Evolutionary conservation across 768 basidiomycete genomes (phyloP), one percentile per base, ranked within the genome.

Genomic region (Serendipita sp.): DNA sequence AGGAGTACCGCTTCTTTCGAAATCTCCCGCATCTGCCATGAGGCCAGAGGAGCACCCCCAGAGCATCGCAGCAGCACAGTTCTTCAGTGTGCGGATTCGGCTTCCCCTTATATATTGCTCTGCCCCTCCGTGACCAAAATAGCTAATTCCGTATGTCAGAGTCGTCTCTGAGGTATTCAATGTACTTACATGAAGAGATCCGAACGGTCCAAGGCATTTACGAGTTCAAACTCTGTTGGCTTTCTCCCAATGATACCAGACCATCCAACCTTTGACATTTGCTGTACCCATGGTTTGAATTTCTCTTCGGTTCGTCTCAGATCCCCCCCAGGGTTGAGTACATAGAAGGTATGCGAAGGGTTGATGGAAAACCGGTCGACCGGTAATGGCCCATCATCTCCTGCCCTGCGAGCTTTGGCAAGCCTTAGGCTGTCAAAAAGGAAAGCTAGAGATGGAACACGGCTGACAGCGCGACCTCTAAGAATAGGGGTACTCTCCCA

Each of bases 41-140:
- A 81, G 75, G 8, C 95, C 96, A 0, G 94, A 97, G 0, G 96
- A 99, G 77, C 96, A 99, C 0, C 96, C 96, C 96, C 95, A 99
- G 2, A 99, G 80, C 91, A 98, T 93, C 1, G 89, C 88, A 13
- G 87, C 86, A 4, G 96, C 94, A 71, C 96, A 98, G n/a, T 80
- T 78, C 0, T 81, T 80, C 37, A 98, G 77, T 65, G 86, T 81
- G 5, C 90, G 80, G 63, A 99, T 83, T 69, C 86, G 88, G 72
- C 89, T 86, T 1, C 92, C 90, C 2, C 90, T 86, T 4, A 90
- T 79, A 70, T 95, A 99, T 69, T 98, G 95, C 71, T 97, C 94
- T 1, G 84, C 94, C 4, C 94, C 94, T 1, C 92, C 92, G 69
- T 99, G 96, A 13, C 96, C 96, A 70, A 98, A 96, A 74, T 97